Base-by-base conservation (phyloP, 768 basidiomycete species). In the Russula compacta region DNA sequence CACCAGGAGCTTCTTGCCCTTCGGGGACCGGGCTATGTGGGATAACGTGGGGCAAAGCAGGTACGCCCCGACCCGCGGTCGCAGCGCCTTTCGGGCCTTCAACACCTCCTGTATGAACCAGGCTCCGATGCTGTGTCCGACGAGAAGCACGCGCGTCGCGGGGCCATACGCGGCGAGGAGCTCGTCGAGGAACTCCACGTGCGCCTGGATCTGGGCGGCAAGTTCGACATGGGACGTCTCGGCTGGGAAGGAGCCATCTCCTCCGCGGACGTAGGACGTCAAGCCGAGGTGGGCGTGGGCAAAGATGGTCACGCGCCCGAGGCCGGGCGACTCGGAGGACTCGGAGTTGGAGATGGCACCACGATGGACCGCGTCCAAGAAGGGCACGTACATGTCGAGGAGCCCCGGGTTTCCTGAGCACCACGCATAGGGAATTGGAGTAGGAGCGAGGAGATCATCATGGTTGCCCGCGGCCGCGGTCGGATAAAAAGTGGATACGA, bases 41-140 rank as follows among this genome's bases (percentile, higher is more conserved):
- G 79, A 78, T 38, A 90, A 74, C 0, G 88, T 83, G 0, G 89
- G 90, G 71, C 86, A 89, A 8, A 94, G 75, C 56, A 90, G 68
- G 63, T 87, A 84, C 2, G 76, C 72, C 4, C 76, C 75, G 15
- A 67, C 64, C 15, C 71, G 56, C 14, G 40, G 69, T 52, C 79
- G 73, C 15, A 71, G 69, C 71, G 82, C 60, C 83, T 67, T 12
- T 81, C 73, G 85, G 83, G 65, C 71, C 71, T 84, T 83, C 56
- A 86, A 65, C 8, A 83, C 73, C 84, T 86, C 65, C 17, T 51
- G 32, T 4, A 78, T 69, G 54, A 92, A 74, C 87, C 88, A 92
- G 1, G 81, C 73, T 1, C 89, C 89, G 14, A 91, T 80, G 56
- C 86, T 88, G 64, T 92, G 89, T 9, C 84, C 86, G 21, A 79